Evolutionary conservation across 2,329 filamentous ascomycete genomes (phyloP).

Genomic region (Metarhizium rileyi): DNA sequence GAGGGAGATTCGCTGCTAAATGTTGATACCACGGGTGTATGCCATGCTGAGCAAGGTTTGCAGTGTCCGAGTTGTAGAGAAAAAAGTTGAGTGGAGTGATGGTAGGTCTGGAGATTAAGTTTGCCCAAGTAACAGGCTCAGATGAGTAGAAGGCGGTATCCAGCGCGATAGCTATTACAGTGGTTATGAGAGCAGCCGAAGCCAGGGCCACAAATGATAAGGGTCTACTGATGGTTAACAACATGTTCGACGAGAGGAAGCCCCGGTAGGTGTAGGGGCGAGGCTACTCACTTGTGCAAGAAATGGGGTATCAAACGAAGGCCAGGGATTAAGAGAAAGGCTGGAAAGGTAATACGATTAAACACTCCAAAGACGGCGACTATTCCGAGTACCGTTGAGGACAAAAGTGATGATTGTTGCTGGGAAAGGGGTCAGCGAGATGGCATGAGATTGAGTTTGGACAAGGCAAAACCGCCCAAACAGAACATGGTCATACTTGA

Average conservation of each 20-base stretch:
- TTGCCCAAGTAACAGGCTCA: constrained; percentile 52
- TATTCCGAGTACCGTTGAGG: constrained; percentile 69
- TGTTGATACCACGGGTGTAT: constrained; percentile 75
- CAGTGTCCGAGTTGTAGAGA: constrained; percentile 59
- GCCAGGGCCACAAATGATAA: constrained; percentile 53
- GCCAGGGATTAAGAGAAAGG: constrained; percentile 78
- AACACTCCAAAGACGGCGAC: constrained; percentile 81
- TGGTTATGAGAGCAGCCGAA: constrained; percentile 56
- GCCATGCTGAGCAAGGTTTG: constrained; percentile 66
- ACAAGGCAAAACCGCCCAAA: constrained; percentile 10
- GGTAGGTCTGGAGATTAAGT: constrained; percentile 54
- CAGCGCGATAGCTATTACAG: constrained; percentile 62
- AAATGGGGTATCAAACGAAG: constrained; percentile 81
- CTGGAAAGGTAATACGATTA: constrained; percentile 95
- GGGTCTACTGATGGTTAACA: constrained; percentile 33
- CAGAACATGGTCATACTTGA: constrained; percentile 43
- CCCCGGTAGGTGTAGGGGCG: background rate
- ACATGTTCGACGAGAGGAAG: background rate
- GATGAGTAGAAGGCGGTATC: constrained; percentile 78
- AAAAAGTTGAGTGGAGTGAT: constrained; percentile 74
- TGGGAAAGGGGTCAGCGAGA: constrained; percentile 21
- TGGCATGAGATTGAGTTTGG: background rate
- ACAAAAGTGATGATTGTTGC: constrained; percentile 66
- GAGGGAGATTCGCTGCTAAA: constrained; percentile 56
- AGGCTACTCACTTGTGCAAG: constrained; percentile 55